Evolutionary conservation across 805 yeast genomes (phyloP).

Genomic region (Suhomyces xylopsoci): DNA sequence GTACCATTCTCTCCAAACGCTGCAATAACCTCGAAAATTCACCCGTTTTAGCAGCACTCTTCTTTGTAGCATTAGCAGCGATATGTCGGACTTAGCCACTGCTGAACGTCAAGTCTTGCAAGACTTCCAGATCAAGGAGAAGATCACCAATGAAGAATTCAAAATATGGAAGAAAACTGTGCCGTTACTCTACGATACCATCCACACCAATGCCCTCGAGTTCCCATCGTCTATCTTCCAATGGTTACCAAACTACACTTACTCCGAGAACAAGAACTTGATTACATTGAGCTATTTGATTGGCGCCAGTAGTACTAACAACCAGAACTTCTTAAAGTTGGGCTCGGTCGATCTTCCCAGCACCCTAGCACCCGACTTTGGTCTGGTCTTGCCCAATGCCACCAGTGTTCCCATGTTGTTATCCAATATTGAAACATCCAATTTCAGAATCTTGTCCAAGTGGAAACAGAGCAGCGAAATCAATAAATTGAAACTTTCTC

Average conservation of each 20-base stretch:
- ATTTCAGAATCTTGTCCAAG: slow-evolving; percentile 41
- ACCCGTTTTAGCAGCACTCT: not conserved
- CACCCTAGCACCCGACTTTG: slow-evolving; percentile 41
- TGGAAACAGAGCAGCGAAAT: slow-evolving; percentile 70
- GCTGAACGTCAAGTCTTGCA: slow-evolving; percentile 37
- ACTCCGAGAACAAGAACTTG: slow-evolving; percentile 26
- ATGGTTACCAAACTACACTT: slow-evolving; percentile 54
- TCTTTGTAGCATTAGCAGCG: not conserved
- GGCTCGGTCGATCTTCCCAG: slow-evolving; percentile 48
- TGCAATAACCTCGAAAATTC: not conserved
- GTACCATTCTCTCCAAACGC: not conserved
- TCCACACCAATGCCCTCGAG: slow-evolving; percentile 63
- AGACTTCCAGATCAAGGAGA: slow-evolving; percentile 56
- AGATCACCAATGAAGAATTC: slow-evolving; percentile 71
- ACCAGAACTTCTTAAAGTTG: slow-evolving; percentile 44
- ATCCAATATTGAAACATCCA: slow-evolving; percentile 18
- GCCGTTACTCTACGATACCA: slow-evolving; percentile 70
- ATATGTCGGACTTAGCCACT: slow-evolving; percentile 11
- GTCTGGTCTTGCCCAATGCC: slow-evolving; percentile 21
- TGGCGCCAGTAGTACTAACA: slow-evolving; percentile 48
- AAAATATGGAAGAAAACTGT: slow-evolving; percentile 80
- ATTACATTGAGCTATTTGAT: slow-evolving; percentile 38
- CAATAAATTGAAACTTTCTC: slow-evolving; percentile 57
- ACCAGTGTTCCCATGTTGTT: slow-evolving; percentile 22
- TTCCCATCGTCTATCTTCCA: slow-evolving; percentile 72